Evolutionary conservation across 139 green algal genomes (phyloP).

Genomic region (Chlamydomonas schloesseri): DNA sequence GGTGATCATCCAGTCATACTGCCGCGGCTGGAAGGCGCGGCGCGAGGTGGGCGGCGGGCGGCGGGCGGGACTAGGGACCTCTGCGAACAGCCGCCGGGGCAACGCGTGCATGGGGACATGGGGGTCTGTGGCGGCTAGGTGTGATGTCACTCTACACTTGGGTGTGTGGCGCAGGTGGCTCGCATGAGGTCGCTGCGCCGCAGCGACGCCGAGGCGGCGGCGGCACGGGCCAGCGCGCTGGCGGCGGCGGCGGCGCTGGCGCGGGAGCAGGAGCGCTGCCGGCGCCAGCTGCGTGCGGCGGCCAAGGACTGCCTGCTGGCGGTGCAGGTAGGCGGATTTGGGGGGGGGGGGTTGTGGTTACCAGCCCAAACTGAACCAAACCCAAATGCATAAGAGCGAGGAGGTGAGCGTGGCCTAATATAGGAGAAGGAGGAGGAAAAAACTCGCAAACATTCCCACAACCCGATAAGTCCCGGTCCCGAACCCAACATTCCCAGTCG

Average conservation of each 20-base stretch:
- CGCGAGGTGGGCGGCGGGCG: neutral
- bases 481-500: too few species aligned
- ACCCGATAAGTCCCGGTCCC: too few species aligned
- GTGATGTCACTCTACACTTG: too few species aligned
- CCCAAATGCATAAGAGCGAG: too few species aligned
- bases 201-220: neutral
- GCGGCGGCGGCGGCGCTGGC: slow-evolving; percentile 46
- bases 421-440: too few species aligned
- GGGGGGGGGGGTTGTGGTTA: neutral
- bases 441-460: too few species aligned
- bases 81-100: too few species aligned
- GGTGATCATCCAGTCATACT: slow-evolving; percentile 46
- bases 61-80: too few species aligned
- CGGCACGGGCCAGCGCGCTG: neutral
- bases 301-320: slow-evolving; percentile 38
- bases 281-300: slow-evolving; percentile 14
- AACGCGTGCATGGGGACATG: neutral
- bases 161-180: neutral
- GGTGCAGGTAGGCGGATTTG: neutral
- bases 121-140: too few species aligned
- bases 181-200: neutral
- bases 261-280: neutral
- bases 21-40: slow-evolving; percentile 12
- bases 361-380: too few species aligned
- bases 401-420: too few species aligned